Evolutionary conservation across 352 stramenopile genomes (phyloP).

Genomic region (Phytophthora pluvialis): DNA sequence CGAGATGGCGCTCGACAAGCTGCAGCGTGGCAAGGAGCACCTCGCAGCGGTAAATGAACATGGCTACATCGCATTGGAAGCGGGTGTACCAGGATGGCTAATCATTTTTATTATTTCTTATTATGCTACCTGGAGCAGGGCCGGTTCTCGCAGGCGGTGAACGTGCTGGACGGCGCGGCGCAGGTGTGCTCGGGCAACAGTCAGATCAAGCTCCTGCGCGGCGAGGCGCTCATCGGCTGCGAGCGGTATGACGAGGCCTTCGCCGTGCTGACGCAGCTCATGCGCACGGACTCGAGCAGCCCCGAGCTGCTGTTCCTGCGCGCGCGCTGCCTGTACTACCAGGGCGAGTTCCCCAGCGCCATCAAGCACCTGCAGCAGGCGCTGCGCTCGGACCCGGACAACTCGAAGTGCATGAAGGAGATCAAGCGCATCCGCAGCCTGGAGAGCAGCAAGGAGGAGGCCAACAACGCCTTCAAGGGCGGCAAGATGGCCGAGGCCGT

Average conservation of each 20-base stretch:
- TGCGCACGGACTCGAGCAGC: constrained; percentile 84
- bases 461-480: constrained; percentile 90
- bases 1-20: constrained; percentile 85
- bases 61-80: constrained; percentile 12
- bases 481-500: constrained; percentile 85
- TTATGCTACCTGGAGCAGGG: too few species aligned
- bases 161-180: constrained; percentile 71
- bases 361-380: constrained; percentile 94
- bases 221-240: constrained; percentile 76
- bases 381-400: constrained; percentile 91
- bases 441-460: constrained; percentile 89
- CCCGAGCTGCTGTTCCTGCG: constrained; percentile 88
- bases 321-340: constrained; percentile 91
- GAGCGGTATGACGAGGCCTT: constrained; percentile 88
- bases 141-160: constrained; percentile 72
- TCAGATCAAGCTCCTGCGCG: constrained; percentile 73
- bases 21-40: constrained; percentile 73
- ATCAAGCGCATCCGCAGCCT: constrained; percentile 89
- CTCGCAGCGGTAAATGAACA: constrained; percentile 57
- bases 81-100: not conserved
- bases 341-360: constrained; percentile 93
- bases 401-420: constrained; percentile 85
- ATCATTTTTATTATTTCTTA: constrained; percentile 9
- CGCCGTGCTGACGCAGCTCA: constrained; percentile 79
- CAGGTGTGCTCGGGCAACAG: constrained; percentile 74